A percentile compares a stretch with the other conserved stretches of the same genome.
Evolutionary conservation across 1,284 basidiomycete genomes (phyloP).

Genomic region (Pyrrhoderma lamaoense): DNA sequence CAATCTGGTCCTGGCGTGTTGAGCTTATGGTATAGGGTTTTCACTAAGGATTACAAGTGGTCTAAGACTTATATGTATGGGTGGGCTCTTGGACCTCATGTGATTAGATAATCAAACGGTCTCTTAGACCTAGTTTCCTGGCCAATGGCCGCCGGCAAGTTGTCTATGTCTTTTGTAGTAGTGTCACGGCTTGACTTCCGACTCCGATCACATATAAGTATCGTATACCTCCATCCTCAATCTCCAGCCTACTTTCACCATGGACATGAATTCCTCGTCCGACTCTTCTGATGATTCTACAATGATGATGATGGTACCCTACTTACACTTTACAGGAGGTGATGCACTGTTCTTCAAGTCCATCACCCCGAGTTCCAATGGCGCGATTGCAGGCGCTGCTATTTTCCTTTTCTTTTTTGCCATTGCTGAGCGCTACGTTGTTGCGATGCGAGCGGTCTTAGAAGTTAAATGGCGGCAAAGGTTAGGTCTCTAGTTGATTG

Average conservation of each 20-base stretch:
- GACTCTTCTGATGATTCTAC: neutral
- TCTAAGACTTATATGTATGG: too few relatives aligned
- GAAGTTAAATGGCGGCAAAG: slow-evolving; percentile 51
- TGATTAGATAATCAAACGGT: too few relatives aligned
- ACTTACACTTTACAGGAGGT: slow-evolving; percentile 55
- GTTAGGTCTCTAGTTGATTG: too few relatives aligned
- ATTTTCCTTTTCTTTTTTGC: slow-evolving; percentile 61
- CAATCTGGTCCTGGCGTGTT: too few relatives aligned
- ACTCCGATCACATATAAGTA: neutral
- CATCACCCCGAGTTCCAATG: slow-evolving; percentile 59
- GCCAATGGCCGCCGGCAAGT: too few relatives aligned
- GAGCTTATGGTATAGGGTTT: too few relatives aligned
- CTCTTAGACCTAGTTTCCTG: too few relatives aligned
- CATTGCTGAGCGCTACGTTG: slow-evolving; percentile 60
- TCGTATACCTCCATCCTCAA: neutral
- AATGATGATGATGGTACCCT: slow-evolving; percentile 47
- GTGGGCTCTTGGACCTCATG: too few relatives aligned
- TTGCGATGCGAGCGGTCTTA: slow-evolving; percentile 44
- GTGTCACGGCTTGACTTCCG: neutral
- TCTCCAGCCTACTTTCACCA: neutral
- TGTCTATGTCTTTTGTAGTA: neutral
- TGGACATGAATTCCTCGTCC: slow-evolving; percentile 21
- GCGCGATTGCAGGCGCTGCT: slow-evolving; percentile 67
- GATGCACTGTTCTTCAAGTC: slow-evolving; percentile 62
- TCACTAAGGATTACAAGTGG: too few relatives aligned